These are phyloP conservation scores for Saururus chinensis DNA, from an alignment of 164 flowering plant species.

Conservation along the genomic window DNA sequence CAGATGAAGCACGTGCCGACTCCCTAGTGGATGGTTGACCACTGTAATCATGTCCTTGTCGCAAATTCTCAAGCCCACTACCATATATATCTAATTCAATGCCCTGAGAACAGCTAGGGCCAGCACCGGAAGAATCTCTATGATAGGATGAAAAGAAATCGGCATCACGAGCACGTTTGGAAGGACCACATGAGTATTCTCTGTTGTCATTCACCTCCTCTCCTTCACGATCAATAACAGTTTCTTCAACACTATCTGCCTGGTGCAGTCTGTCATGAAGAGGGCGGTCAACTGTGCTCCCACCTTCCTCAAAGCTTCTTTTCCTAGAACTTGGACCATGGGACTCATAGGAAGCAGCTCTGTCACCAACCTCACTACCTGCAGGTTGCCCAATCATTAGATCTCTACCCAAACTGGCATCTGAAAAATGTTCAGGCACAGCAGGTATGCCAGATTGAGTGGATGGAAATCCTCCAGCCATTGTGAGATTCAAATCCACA, in stretches of 20 bases:
- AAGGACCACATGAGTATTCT: constrained; percentile 78
- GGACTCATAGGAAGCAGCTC: constrained; percentile 96
- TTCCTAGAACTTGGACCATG: constrained; percentile 85
- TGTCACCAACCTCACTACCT: constrained; percentile 96
- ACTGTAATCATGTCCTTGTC: constrained; percentile 40
- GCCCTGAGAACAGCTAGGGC: constrained; percentile 70
- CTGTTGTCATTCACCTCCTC: constrained; percentile 80
- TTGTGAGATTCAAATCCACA: constrained; percentile 69
- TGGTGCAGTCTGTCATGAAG: constrained; percentile 38
- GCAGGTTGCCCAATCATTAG: constrained; percentile 78
- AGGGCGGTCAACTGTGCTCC: constrained; percentile 79
- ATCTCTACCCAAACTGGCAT: constrained; percentile 52
- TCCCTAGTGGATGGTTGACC: constrained; percentile 53
- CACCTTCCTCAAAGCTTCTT: constrained; percentile 75
- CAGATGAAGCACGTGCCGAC: constrained; percentile 86
- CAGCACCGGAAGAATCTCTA: constrained; percentile 71
- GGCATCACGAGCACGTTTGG: constrained; percentile 69
- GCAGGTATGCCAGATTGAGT: constrained; percentile 26
- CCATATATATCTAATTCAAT: constrained; percentile 46
- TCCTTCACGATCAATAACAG: constrained; percentile 88
- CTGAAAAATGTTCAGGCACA: constrained; percentile 27
- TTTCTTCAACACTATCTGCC: constrained; percentile 91
- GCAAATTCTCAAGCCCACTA: constrained; percentile 32
- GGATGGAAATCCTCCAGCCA: constrained; percentile 49
- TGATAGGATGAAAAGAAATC: constrained; percentile 42